These are phyloP conservation scores for Aspergillus carlsbadensis DNA, from an alignment of 495 filamentous ascomycete genomes.

Conservation along the genomic window DNA sequence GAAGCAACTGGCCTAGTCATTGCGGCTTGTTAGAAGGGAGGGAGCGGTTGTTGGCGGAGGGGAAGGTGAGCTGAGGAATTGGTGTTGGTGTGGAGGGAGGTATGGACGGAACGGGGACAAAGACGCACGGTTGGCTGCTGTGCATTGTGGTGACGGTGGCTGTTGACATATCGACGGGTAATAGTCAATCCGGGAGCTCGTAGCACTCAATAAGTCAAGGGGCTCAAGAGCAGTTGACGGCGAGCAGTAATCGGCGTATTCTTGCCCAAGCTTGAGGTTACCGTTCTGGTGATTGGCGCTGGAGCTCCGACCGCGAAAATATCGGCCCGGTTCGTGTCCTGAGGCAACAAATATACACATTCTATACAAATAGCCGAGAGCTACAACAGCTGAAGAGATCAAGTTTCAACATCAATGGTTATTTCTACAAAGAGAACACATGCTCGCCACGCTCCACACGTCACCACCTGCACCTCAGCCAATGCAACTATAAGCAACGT, in stretches of 20 bases:
- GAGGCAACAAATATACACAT: not conserved
- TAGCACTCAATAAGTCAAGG: not conserved
- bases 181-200: not conserved
- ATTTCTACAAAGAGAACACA: slow-evolving; percentile 1
- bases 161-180: slow-evolving; percentile 63
- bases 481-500: slow-evolving; percentile 4
- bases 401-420: not conserved
- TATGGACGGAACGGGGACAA: not conserved
- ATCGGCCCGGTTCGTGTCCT: slow-evolving; percentile 9
- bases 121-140: slow-evolving; percentile 62
- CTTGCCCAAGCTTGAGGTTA: not conserved
- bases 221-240: not conserved
- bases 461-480: not conserved
- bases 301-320: slow-evolving; percentile 16
- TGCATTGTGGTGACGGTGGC: slow-evolving; percentile 67
- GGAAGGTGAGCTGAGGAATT: slow-evolving; percentile 7
- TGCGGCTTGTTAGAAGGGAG: not conserved
- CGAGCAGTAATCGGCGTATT: not conserved
- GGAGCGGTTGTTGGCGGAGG: not conserved
- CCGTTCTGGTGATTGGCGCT: slow-evolving; percentile 3
- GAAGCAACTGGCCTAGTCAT: slow-evolving; percentile 67
- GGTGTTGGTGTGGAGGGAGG: not conserved
- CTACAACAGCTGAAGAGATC: not conserved
- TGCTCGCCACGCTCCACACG: not conserved
- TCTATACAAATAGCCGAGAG: not conserved